Evolutionary conservation across 345 rosid genomes (phyloP), one percentile per base, ranked within the genome.

Genomic region (Ailanthus altissimus): DNA sequence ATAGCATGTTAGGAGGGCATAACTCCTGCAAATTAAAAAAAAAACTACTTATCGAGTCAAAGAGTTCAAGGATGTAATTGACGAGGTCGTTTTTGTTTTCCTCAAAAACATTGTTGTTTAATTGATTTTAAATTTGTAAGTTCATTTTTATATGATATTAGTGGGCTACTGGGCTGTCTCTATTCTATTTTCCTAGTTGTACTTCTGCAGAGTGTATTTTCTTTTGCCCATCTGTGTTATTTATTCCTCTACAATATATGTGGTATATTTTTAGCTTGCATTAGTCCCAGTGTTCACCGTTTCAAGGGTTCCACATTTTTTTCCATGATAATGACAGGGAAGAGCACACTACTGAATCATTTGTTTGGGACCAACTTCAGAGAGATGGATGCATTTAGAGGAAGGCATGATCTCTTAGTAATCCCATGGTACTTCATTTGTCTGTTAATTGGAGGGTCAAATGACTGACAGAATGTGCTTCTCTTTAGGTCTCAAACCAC

Each of bases 341-440:
- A 97, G 91, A 97, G 99, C 86, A 97, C 98, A 15, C 85, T 97
- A 53, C 83, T 97, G 75, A 97, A 97, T 84, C 70, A 97, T 86
- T 89, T 97, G 85, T 97, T 97, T 78, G 77, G 81, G 51, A 97
- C 99, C 78, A 97, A 91, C 77, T 97, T 97, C 76, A 89, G 95
- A 75, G 98, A 97, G 88, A 97, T 97, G 99, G 98, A 97, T 88
- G 98, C 99, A 47, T 97, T 90, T 88, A 89, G 80, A 83, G 99
- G 99, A 83, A 92, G 98, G 99, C 82, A 87, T 58, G 92, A 75
- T 74, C 80, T 77, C 71, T 38, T 57, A 25, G 67, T 73, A 12
- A 57, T 78, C 50, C 67, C 11, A 58, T 68, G 42, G 61, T 76
- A 15, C 49, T 42, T 49, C 32, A 62, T 65, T 42, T 77, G 16